Base-by-base conservation (phyloP, 371 early-diverging fungal genomes). In the Mucor saturninus region DNA sequence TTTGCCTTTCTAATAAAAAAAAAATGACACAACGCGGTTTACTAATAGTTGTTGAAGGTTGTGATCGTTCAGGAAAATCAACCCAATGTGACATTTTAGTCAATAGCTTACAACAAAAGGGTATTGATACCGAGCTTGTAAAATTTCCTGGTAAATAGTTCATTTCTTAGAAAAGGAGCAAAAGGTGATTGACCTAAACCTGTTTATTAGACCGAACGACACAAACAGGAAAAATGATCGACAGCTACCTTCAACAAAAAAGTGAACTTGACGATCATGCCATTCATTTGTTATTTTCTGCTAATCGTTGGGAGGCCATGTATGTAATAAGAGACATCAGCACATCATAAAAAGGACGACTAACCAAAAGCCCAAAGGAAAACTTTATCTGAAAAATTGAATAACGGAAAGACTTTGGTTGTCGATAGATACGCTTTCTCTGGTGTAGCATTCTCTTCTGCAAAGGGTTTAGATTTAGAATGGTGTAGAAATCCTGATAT, bases 381-480 rank as follows among this genome's bases (percentile, higher is more conserved):
- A 31, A 29, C 68, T 3, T 81, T 91, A 72, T 77, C 69, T 51
- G 61, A 69, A 3, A 76, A 77, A 56, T 72, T 96, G 30, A 69
- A 77, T 31, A 59, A 56, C 13, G 96, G 96, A 28, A 89, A 68
- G 1, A 89, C 92, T 9, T 62, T 98, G 21, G 80, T 99, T 5
- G 94, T 96, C 4, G 99, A 99, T 80, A 88, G 99, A 55, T 99
- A 99, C 74, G 95, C 96, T 0, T 97, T 93, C 67, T 98, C 98
- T 3, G 99, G 99, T 11, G 94, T 95, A 2, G 96, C 95, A 0
- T 99, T 94, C 72, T 92, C 97, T 1, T 86, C 90, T 5, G 96
- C 97, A 51, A 97, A 96, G 84, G 93, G 93, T 4, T 72, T 99
- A 15, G 90, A 91, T 67, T 64, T 91, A 15, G 74, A 83, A 9